phyloP scores from a whole-genome alignment of 192 early-diverging fungal genomes.

The Pilaira anomala region DNA sequence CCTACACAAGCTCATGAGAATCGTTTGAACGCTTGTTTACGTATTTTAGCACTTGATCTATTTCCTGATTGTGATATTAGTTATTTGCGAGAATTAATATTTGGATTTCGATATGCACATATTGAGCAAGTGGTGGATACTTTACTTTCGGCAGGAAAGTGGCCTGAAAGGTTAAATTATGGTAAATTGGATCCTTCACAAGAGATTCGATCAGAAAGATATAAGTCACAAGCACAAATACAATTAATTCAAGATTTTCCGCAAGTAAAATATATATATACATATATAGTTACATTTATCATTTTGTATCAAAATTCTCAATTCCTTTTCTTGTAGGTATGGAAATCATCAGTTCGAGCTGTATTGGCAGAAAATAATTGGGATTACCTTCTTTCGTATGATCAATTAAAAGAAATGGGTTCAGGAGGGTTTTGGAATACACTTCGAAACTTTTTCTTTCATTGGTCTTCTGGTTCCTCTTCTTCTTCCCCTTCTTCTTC shows the following conservation, averaged over 20 bases:
- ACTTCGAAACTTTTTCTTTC: constrained; percentile 27
- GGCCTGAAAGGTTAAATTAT: constrained; percentile 29
- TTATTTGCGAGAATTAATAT: constrained; percentile 30
- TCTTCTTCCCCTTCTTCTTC: not conserved
- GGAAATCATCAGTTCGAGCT: constrained; percentile 45
- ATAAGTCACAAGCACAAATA: constrained; percentile 17
- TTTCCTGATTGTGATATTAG: constrained; percentile 42
- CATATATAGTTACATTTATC: not conserved
- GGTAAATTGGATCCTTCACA: constrained; percentile 17
- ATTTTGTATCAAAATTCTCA: not conserved
- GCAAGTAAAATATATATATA: constrained; percentile 23
- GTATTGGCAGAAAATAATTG: constrained; percentile 45
- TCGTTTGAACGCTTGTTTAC: constrained; percentile 26
- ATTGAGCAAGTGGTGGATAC: constrained; percentile 21
- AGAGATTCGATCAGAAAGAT: constrained; percentile 15
- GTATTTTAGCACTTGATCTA: constrained; percentile 23
- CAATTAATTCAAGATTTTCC: constrained; percentile 27
- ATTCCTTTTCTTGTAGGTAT: constrained; percentile 20
- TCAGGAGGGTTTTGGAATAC: constrained; percentile 33
- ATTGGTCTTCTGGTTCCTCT: constrained; percentile 19
- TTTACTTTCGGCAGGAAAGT: constrained; percentile 10
- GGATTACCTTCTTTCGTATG: constrained; percentile 33
- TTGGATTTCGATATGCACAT: constrained; percentile 17
- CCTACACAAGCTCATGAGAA: constrained; percentile 14
- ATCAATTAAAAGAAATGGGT: constrained; percentile 29